Evolutionary conservation across 106 monocot genomes (phyloP).

Genomic region (Dioscorea zingiberensis): DNA sequence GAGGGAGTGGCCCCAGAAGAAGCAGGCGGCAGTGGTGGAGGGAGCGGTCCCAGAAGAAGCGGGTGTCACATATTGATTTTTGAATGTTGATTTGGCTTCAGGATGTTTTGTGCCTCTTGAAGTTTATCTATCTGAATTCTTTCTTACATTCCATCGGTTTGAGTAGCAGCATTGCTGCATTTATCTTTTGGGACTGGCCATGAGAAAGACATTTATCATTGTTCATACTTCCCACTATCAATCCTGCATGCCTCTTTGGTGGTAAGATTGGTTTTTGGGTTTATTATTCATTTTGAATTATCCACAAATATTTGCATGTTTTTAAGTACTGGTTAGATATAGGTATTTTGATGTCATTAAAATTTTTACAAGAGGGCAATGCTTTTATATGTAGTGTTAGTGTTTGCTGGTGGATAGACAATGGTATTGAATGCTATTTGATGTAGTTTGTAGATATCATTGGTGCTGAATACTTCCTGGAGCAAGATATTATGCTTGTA

Average conservation of each 20-base stretch:
- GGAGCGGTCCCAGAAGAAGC: too few relatives aligned
- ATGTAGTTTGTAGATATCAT: neutral
- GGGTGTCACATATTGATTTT: neutral
- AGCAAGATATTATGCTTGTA: slow-evolving; percentile 8
- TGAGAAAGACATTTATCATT: slow-evolving; percentile 16
- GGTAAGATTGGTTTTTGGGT: neutral
- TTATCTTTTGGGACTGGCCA: slow-evolving; percentile 37
- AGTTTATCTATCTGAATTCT: neutral
- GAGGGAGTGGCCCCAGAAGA: too few relatives aligned
- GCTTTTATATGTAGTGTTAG: neutral
- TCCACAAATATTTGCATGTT: neutral
- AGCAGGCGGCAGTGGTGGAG: too few relatives aligned
- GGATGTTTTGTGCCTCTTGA: neutral
- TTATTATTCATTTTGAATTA: neutral
- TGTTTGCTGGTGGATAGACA: too few relatives aligned
- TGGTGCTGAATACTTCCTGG: neutral
- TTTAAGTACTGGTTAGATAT: neutral
- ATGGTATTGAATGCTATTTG: too few relatives aligned
- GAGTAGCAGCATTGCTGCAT: slow-evolving; percentile 19
- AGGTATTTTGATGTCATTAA: neutral
- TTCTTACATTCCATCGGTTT: slow-evolving; percentile 47
- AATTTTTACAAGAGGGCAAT: neutral
- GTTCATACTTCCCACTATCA: neutral
- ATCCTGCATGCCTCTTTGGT: too few relatives aligned
- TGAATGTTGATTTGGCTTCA: neutral